Evolutionary conservation across 352 stramenopile genomes (phyloP).

Genomic region (Phytophthora pseudosyringae): DNA sequence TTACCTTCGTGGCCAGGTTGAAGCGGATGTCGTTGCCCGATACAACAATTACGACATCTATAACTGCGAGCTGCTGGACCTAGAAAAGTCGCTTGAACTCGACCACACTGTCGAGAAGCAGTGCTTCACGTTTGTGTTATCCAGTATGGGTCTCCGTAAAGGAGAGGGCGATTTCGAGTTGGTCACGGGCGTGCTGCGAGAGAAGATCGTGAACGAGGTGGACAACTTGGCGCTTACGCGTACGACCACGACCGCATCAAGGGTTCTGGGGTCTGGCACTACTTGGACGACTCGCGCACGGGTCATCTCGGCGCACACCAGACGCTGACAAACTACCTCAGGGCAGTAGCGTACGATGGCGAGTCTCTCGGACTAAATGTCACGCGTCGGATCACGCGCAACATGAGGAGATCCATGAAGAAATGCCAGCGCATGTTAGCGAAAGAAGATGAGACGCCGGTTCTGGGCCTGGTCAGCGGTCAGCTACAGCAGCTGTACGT

Average conservation of each 20-base stretch:
- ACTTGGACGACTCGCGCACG: slow-evolving; percentile 38
- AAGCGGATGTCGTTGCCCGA: slow-evolving; percentile 19
- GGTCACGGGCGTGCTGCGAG: slow-evolving; percentile 21
- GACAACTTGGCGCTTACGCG: slow-evolving; percentile 41
- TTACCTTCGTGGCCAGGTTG: slow-evolving; percentile 16
- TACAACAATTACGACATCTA: slow-evolving; percentile 35
- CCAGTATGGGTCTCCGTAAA: slow-evolving; percentile 10
- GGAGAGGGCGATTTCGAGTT: slow-evolving; percentile 14
- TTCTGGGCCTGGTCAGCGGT: slow-evolving; percentile 19
- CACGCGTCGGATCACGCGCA: slow-evolving; percentile 23
- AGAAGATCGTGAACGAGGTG: slow-evolving; percentile 29
- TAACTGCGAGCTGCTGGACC: slow-evolving; percentile 24
- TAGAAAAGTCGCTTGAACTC: slow-evolving; percentile 28
- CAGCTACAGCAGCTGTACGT: slow-evolving; percentile 36
- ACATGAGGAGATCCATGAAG: slow-evolving; percentile 37
- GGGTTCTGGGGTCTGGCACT: slow-evolving; percentile 36
- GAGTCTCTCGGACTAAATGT: slow-evolving; percentile 16
- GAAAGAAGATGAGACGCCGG: slow-evolving; percentile 33
- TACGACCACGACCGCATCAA: slow-evolving; percentile 45
- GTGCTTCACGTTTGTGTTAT: slow-evolving; percentile 36
- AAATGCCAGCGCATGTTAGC: slow-evolving; percentile 27
- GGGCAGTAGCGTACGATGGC: slow-evolving; percentile 18
- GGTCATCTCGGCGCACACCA: slow-evolving; percentile 20
- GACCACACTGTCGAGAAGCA: slow-evolving; percentile 53
- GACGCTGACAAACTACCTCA: slow-evolving; percentile 35